These are phyloP conservation scores for Epicoccum sorghinum DNA, from an alignment of 2,329 filamentous ascomycete genomes.

Conservation along the genomic window DNA sequence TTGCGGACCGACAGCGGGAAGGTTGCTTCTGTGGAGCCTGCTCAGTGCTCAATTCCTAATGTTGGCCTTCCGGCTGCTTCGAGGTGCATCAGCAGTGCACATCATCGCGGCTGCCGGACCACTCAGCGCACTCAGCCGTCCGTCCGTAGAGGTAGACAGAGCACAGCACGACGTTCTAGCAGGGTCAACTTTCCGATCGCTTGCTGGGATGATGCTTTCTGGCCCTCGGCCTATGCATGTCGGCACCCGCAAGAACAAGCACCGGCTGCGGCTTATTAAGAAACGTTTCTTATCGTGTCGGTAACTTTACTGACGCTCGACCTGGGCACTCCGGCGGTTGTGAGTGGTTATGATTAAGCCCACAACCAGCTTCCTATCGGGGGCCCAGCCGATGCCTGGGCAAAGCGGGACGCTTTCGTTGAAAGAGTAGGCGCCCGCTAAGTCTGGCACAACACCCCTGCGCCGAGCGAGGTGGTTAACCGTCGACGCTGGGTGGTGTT, in stretches of 20 bases:
- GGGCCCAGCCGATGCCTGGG: conserved; percentile 41
- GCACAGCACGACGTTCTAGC: conserved; percentile 34
- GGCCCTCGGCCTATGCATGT: conserved; percentile 17
- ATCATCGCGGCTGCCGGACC: conserved; percentile 44
- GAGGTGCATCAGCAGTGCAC: conserved; percentile 42
- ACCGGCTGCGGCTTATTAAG: conserved; percentile 33
- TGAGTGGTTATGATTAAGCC: conserved; percentile 41
- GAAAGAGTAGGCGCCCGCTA: conserved; percentile 47
- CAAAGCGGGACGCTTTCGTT: conserved; percentile 26
- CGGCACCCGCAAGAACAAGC: conserved; percentile 21
- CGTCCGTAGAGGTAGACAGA: conserved; percentile 8
- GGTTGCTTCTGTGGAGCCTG: conserved; percentile 20
- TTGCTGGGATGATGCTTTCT: conserved; percentile 27
- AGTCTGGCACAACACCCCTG: conserved; percentile 34
- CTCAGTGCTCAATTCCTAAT: conserved; percentile 1
- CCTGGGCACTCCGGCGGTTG: conserved; percentile 37
- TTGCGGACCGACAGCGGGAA: conserved; percentile 31
- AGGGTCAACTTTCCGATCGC: conserved; percentile 37
- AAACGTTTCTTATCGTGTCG: conserved; percentile 10
- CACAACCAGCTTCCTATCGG: conserved; percentile 48
- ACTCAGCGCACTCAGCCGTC: conserved; percentile 26
- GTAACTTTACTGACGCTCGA: conserved; percentile 28
- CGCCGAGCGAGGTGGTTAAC: conserved; percentile 7
- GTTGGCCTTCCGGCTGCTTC: conserved; percentile 21
- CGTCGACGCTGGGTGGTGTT: conserved; percentile 14